These are phyloP conservation scores for Drechslerella dactyloides DNA, from an alignment of 2,329 filamentous ascomycete species.

Conservation along the genomic window DNA sequence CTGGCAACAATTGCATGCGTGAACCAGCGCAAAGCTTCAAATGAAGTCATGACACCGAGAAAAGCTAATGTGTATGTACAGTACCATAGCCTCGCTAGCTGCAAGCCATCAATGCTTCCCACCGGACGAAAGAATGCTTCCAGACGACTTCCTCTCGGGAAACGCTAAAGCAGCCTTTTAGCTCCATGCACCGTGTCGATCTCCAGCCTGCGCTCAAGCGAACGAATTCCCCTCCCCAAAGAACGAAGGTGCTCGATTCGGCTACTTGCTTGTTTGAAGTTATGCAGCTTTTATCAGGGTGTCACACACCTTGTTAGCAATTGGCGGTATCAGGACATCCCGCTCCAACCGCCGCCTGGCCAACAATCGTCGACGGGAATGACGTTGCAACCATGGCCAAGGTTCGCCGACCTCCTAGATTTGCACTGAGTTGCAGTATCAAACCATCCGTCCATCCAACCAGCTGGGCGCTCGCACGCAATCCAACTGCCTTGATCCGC, in stretches of 20 bases:
- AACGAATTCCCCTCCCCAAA: conserved; percentile 9
- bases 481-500: conserved; percentile 24
- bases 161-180: not conserved
- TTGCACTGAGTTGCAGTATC: no score
- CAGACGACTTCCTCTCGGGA: not conserved
- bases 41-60: conserved; percentile 1
- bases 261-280: conserved; percentile 47
- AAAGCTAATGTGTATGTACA: no score
- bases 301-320: conserved; percentile 26
- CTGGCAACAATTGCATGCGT: no score
- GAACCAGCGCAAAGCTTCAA: not conserved
- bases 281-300: conserved; percentile 47
- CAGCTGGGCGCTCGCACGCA: not conserved
- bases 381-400: conserved; percentile 19
- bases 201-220: conserved; percentile 25
- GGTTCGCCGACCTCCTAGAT: conserved; percentile 43
- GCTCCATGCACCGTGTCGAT: conserved; percentile 11
- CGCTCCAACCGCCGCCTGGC: conserved; percentile 24
- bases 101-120: no score
- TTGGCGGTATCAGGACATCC: conserved; percentile 24
- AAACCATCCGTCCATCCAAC: conserved; percentile 40
- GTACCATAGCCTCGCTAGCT: not conserved
- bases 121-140: no score
- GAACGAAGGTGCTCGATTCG: conserved; percentile 34
- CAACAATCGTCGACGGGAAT: conserved; percentile 15